Base-by-base conservation (phyloP, 805 yeast species). In the Metschnikowia lochheadii region DNA sequence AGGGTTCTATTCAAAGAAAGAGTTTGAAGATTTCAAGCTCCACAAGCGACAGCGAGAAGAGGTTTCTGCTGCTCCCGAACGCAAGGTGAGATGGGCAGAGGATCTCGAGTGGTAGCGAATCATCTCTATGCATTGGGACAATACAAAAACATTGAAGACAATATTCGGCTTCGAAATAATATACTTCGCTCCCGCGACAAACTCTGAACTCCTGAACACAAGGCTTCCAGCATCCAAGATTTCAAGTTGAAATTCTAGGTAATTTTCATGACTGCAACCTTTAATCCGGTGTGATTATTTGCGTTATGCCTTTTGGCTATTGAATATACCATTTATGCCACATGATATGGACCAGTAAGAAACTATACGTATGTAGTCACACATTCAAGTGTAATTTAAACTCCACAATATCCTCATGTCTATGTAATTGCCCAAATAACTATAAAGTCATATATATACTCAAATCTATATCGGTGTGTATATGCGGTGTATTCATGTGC, bases 91-190 rank as follows among this genome's bases (percentile, higher is more conserved):
- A 48, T 66, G 73, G 72, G 66, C 68, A 11, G 66, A 61, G 3
- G 63, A 64, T 26, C 63, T 71, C 42, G 75, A 69, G 54, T 70
- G 75, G 75, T 69, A 29, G 21, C 20, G 10, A 13, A 15, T 17
- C 20, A 18, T 18, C 20, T 18, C 13, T 13, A 17, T 39, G 31
- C 18, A 11, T 31, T 42, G 38, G 45, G 38, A 42, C 45, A 32
- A 42, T 31, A n/a, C 20, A 14, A 17, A 40, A 41, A 42, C 31
- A 40, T 40, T 40, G 43, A 39, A 11, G 41, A 40, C 34, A 26
- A 29, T 40, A 40, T 3, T 29, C 14, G 21, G 40, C 13, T 13
- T 18, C 21, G n/a, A 13, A 37, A 13, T 21, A 18, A 15, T 26
- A 40, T 15, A 26, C 26, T 29, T 40, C 29, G 32, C 17, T n/a